Evolutionary conservation across 345 rosid genomes (phyloP), one percentile per base, ranked within the genome.

Genomic region (Carallia pectinifolia): DNA sequence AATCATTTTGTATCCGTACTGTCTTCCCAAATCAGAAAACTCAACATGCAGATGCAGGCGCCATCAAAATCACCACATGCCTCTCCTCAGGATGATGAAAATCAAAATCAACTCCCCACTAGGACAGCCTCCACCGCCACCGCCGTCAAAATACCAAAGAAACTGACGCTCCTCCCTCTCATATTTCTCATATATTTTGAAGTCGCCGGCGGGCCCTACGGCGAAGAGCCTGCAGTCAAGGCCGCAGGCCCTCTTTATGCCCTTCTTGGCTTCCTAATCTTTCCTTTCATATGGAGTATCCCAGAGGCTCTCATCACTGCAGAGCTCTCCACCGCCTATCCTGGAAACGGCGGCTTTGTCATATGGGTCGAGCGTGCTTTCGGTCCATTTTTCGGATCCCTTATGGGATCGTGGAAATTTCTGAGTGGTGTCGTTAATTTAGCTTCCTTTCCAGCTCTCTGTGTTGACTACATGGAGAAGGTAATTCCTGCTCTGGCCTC

Each of bases 241-340:
- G 98, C 97, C 7, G 96, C 89, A 0, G 97, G 97, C 1, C 96
- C 97, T 10, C 86, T 93, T 27, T 74, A 79, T 0, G 92, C 98
- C 13, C 50, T 89, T 38, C 84, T 89, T 3, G 96, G 97, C 7
- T 93, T 90, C 80, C 77, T 86, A 1, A 58, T 89, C 19, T 93
- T 89, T 70, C 98, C 96, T 30, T 93, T 90, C 81, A 84, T 93
- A 29, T 90, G 98, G 96, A 86, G 92, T 66, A 67, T 93, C 36
- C 97, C 97, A 19, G 96, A 93, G 80, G 98, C 97, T 37, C 87
- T 88, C 0, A 85, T 90, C 36, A 91, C 97, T 2, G 98, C 97
- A 4, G 97, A 93, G 73, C 96, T 93, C 76, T 85, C 96, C 71
- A 89, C 97, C 1, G 75, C 96, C 0, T 88, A 87, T 66, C 98